Conservation (phyloP, 108 stramenopile genomes). For the Chaetoceros muelleri region DNA sequence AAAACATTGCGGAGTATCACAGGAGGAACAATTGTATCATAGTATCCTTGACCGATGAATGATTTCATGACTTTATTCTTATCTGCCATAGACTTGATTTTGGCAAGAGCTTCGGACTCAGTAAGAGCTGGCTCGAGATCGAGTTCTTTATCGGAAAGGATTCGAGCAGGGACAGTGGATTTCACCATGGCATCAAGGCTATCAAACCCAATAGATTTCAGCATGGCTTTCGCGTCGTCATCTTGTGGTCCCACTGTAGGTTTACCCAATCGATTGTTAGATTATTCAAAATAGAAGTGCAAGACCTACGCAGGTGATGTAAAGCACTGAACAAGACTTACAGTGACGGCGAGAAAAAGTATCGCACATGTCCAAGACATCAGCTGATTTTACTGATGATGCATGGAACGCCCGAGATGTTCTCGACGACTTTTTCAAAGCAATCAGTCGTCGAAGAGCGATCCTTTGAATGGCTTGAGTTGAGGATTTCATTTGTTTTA, state of each 20-base stretch:
- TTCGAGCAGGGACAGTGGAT: constrained; percentile 88
- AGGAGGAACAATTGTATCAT: constrained; percentile 89
- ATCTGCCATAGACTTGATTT: constrained; percentile 44
- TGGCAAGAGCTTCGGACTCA: constrained; percentile 87
- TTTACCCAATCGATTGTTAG: background rate
- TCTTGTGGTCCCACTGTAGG: constrained; percentile 77
- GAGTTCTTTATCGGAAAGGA: constrained; percentile 58
- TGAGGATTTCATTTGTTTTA: too few species aligned
- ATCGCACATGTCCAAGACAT: constrained; percentile 74
- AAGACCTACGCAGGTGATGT: constrained; percentile 1
- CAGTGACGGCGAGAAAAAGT: constrained; percentile 75
- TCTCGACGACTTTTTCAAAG: too few species aligned
- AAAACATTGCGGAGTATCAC: constrained; percentile 97
- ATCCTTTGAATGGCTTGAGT: too few species aligned
- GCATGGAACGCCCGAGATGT: constrained; percentile 31
- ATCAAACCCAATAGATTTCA: constrained; percentile 78
- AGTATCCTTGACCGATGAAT: constrained; percentile 97
- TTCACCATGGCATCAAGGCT: constrained; percentile 80
- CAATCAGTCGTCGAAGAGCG: too few species aligned
- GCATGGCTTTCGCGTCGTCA: constrained; percentile 71
- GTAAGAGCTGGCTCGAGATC: constrained; percentile 68
- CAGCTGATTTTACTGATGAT: constrained; percentile 16
- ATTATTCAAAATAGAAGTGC: background rate
- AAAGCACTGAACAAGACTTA: constrained; percentile 24
- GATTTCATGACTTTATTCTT: constrained; percentile 95